These are phyloP conservation scores for Naegleria lovaniensis DNA, from an alignment of 208 protist genomes.

Conservation along the genomic window DNA sequence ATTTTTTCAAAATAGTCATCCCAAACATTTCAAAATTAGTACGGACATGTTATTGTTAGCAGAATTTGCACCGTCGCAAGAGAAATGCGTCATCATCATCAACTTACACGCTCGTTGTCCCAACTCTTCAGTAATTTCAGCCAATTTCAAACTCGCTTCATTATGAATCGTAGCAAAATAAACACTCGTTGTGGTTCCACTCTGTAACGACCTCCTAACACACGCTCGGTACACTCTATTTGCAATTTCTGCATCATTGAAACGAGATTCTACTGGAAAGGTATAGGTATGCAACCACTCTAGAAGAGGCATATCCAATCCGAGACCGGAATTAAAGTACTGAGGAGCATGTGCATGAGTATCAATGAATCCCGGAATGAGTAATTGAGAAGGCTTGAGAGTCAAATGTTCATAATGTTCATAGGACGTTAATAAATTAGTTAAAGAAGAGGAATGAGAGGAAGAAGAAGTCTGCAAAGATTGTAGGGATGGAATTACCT, in stretches of 20 bases:
- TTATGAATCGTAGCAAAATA: conserved; percentile 82
- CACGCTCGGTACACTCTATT: conserved; percentile 59
- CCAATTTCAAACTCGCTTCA: conserved; percentile 63
- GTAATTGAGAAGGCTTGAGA: conserved; percentile 33
- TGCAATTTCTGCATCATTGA: conserved; percentile 64
- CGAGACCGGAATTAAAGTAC: conserved; percentile 73
- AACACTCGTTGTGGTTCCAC: conserved; percentile 77
- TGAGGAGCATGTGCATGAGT: conserved; percentile 84
- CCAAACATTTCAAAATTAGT: too few species aligned
- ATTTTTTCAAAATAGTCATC: too few species aligned
- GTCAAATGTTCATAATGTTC: neutral
- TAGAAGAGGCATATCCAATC: conserved; percentile 68
- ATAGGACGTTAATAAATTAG: neutral
- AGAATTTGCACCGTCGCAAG: too few species aligned
- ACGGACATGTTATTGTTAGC: too few species aligned
- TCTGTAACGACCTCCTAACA: conserved; percentile 59
- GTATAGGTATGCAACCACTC: conserved; percentile 52
- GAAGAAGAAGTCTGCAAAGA: too few species aligned
- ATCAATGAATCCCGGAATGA: conserved; percentile 81
- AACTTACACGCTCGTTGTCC: conserved; percentile 25
- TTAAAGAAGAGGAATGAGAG: too few species aligned
- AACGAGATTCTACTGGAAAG: conserved; percentile 78
- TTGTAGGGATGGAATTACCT: neutral
- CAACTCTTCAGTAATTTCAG: conserved; percentile 60
- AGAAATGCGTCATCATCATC: too few species aligned